Percentiles rank a stretch among this genome's conserved stretches.
Evolutionary conservation across 768 basidiomycete species (phyloP).

Genomic region (Mycena haematopus): DNA sequence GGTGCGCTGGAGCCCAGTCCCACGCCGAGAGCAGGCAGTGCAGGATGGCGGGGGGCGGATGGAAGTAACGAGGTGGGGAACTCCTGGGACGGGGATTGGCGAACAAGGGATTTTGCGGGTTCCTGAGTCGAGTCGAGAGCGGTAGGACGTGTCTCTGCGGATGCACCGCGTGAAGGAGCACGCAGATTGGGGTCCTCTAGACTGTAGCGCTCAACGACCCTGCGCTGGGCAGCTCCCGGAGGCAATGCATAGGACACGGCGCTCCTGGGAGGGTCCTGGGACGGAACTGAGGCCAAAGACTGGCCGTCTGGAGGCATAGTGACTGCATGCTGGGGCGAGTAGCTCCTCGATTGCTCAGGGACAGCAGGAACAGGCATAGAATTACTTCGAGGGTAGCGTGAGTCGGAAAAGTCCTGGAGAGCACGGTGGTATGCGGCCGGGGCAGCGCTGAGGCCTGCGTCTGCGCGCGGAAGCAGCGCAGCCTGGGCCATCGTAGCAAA

Average conservation of each 20-base stretch:
- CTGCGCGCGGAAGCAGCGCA: conserved; percentile 1
- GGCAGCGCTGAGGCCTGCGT: conserved; percentile 5
- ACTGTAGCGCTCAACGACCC: conserved; percentile 58
- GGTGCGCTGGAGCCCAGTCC: conserved; percentile 40
- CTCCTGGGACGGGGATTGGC: conserved; percentile 33
- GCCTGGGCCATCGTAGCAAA: conserved; percentile 13
- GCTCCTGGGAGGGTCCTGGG: conserved; percentile 46
- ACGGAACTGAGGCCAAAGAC: conserved; percentile 36
- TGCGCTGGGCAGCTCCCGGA: conserved; percentile 47
- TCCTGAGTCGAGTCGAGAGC: conserved; percentile 34
- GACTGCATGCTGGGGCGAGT: conserved; percentile 19
- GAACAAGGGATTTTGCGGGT: conserved; percentile 33
- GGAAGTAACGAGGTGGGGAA: conserved; percentile 44
- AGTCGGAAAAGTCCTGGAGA: conserved; percentile 26
- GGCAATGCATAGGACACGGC: conserved; percentile 54
- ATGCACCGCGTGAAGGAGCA: conserved; percentile 41
- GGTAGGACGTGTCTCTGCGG: conserved; percentile 42
- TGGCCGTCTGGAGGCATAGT: conserved; percentile 39
- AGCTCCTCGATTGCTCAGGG: conserved; percentile 17
- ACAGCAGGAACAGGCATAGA: conserved; percentile 10
- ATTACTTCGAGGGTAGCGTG: conserved; percentile 24
- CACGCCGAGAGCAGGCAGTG: conserved; percentile 44
- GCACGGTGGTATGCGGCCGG: conserved; percentile 23
- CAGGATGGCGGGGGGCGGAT: conserved; percentile 53
- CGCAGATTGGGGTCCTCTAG: conserved; percentile 52